A percentile compares a stretch with the other conserved stretches of the same genome.
Evolutionary conservation across 2,329 filamentous ascomycete species (phyloP).

Genomic region (Colletotrichum filicis): DNA sequence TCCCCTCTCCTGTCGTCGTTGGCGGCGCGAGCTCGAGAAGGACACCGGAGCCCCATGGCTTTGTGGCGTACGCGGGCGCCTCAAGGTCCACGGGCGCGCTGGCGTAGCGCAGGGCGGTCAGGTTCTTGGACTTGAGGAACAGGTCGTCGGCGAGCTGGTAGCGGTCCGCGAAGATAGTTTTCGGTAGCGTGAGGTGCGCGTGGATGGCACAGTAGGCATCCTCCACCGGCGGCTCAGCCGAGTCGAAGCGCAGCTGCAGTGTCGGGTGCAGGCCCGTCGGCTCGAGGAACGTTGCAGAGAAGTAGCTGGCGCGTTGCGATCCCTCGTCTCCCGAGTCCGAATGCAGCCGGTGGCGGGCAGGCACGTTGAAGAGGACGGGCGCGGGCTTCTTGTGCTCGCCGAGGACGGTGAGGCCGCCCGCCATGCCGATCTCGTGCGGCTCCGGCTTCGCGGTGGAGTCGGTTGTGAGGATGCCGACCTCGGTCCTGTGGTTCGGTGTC

Average conservation of each 20-base stretch:
- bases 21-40: conserved; percentile 79
- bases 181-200: conserved; percentile 85
- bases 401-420: conserved; percentile 82
- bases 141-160: conserved; percentile 84
- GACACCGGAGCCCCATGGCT: conserved; percentile 81
- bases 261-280: conserved; percentile 89
- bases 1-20: conserved; percentile 14
- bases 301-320: conserved; percentile 50
- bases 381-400: conserved; percentile 79
- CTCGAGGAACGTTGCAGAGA: conserved; percentile 70
- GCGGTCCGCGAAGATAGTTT: conserved; percentile 83
- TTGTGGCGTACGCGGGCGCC: conserved; percentile 83
- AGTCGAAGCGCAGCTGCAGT: conserved; percentile 73
- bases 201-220: conserved; percentile 77
- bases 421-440: conserved; percentile 79
- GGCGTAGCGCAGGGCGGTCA: conserved; percentile 74
- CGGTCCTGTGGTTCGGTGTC: conserved; percentile 67
- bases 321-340: conserved; percentile 53
- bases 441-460: conserved; percentile 70
- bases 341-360: conserved; percentile 76
- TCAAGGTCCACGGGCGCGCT: conserved; percentile 88
- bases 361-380: conserved; percentile 84
- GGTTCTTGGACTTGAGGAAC: conserved; percentile 84
- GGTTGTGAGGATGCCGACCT: conserved; percentile 81
- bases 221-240: conserved; percentile 59